Evolutionary conservation across 495 filamentous ascomycete species (phyloP), one percentile per base, ranked within the genome.

Genomic region (Penicillium malachiteum): DNA sequence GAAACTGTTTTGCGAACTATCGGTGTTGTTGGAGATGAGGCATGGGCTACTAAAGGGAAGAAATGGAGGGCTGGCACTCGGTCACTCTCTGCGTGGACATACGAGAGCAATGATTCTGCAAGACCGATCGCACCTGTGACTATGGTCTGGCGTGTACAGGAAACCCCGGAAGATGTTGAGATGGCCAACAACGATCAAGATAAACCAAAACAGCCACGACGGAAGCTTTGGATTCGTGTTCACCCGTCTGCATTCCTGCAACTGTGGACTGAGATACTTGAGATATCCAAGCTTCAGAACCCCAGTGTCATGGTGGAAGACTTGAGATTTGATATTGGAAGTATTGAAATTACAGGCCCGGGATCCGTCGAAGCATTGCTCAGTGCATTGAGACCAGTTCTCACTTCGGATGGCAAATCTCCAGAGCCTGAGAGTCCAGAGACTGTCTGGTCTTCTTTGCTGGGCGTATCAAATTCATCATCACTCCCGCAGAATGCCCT

Each of bases 211-310:
- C 78, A 76, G 35, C 52, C 59, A 7, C 83, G 76, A 50, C 78
- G 84, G 48, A 85, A 86, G 56, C 42, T 91, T 3, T 83, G 93
- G 52, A 74, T 97, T 18, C 77, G 94, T 31, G 79, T 91, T 10
- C 94, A 98, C 69, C 94, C 94, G 0, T 90, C 94, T 16, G 89
- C 87, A 21, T 98, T 97, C 69, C 71, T 89, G 14, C 88, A 96
- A 60, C 60, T 88, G 0, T 97, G 94, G 85, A 83, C 87, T 18
- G 84, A 89, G 59, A 59, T 96, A n/a, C 65, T 92, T 38, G 79
- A 77, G 34, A 64, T 88, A 7, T 80, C 83, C 10, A 92, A 90
- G 63, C 75, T 79, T 44, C 87, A 92, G 65, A 84, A 81, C 32
- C 89, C 90, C 5, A 77, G 75, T 9, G 83, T 93, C 17, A 84